These are phyloP conservation scores for Trypanosoma scelopori DNA, from an alignment of 208 protist species.

Conservation along the genomic window DNA sequence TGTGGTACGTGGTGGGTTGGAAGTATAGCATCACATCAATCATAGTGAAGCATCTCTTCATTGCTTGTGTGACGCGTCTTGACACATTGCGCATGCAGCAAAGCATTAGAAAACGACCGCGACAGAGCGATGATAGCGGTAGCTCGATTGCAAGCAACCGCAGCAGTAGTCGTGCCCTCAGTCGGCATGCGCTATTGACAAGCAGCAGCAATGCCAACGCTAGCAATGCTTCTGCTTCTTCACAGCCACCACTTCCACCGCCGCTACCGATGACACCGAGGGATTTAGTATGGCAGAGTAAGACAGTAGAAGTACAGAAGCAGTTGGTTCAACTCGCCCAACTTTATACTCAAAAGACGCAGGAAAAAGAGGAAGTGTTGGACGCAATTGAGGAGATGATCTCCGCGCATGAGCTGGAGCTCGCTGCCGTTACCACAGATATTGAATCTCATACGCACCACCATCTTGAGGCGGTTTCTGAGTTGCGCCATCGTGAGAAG, in stretches of 20 bases:
- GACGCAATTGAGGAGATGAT: slow-evolving; percentile 50
- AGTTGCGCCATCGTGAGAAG: slow-evolving; percentile 36
- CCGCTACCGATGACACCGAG: neutral
- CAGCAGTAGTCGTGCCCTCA: neutral
- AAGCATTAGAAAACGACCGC: slow-evolving; percentile 9
- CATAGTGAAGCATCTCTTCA: neutral
- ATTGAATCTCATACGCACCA: slow-evolving; percentile 9
- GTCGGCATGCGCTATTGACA: neutral
- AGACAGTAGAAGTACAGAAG: slow-evolving; percentile 22
- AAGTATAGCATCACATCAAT: neutral
- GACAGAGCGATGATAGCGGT: slow-evolving; percentile 14
- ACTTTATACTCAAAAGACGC: slow-evolving; percentile 16
- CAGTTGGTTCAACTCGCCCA: slow-evolving; percentile 22
- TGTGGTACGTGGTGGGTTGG: too few species aligned
- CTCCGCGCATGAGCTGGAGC: slow-evolving; percentile 27
- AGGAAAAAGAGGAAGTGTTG: slow-evolving; percentile 27
- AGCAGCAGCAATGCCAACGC: neutral
- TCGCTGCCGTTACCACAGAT: slow-evolving; percentile 29
- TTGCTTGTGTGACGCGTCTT: neutral
- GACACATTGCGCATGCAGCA: slow-evolving; percentile 5
- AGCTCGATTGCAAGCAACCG: neutral
- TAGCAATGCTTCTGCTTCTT: neutral
- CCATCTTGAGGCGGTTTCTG: slow-evolving; percentile 19
- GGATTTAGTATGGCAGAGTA: slow-evolving; percentile 15
- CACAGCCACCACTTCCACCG: neutral